These are phyloP conservation scores for Rhododendron vialii DNA, from an alignment of 148 eudicot genomes.

Conservation along the genomic window DNA sequence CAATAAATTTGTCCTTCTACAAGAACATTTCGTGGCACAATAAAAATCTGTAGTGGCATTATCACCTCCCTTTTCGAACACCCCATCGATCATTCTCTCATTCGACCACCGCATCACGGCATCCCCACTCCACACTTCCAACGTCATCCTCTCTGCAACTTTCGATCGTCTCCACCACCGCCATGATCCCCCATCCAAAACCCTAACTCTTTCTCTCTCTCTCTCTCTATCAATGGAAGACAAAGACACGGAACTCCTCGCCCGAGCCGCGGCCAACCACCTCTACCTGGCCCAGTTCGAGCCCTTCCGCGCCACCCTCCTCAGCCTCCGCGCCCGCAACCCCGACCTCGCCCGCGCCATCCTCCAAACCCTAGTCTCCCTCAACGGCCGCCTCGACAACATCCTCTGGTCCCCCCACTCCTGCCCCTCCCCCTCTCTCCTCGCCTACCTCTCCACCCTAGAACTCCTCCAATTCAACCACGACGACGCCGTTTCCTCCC, in stretches of 20 bases:
- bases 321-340: slow-evolving; percentile 65
- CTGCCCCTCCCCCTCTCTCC: slow-evolving; percentile 63
- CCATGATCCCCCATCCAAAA: neutral
- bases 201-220: neutral
- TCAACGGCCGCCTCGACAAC: slow-evolving; percentile 48
- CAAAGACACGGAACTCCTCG: slow-evolving; percentile 55
- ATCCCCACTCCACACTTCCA: neutral
- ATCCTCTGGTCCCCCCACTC: slow-evolving; percentile 45
- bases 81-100: neutral
- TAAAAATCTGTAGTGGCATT: neutral
- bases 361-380: slow-evolving; percentile 62
- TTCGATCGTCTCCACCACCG: neutral
- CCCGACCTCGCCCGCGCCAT: slow-evolving; percentile 66
- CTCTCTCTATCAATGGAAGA: slow-evolving; percentile 27
- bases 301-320: slow-evolving; percentile 72
- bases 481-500: slow-evolving; percentile 31
- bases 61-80: neutral
- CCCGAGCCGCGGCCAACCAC: slow-evolving; percentile 64
- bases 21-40: neutral
- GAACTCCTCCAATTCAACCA: slow-evolving; percentile 62
- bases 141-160: neutral
- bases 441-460: slow-evolving; percentile 61
- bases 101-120: neutral
- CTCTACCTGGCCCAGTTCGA: slow-evolving; percentile 85
- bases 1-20: too few species aligned